These are phyloP conservation scores for Agrocybe pediades DNA, from an alignment of 768 basidiomycete genomes.

Conservation along the genomic window DNA sequence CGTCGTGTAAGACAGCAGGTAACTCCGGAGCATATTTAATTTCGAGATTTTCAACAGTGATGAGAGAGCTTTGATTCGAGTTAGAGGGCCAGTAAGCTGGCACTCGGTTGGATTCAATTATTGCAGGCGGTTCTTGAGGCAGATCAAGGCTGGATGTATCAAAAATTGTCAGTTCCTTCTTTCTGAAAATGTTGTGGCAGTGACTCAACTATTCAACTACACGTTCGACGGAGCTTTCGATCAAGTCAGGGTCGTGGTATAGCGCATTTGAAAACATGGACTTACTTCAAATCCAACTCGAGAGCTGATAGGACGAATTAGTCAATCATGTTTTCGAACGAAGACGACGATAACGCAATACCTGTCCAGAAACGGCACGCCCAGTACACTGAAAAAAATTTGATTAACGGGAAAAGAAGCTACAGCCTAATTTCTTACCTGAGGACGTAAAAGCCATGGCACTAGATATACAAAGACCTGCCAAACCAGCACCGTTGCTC, in stretches of 20 bases:
- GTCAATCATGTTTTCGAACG: neutral
- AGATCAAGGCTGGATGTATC: constrained; percentile 54
- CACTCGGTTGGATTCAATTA: constrained; percentile 72
- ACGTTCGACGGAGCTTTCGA: constrained; percentile 79
- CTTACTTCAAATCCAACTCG: constrained; percentile 77
- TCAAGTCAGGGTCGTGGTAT: constrained; percentile 6
- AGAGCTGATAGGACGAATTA: constrained; percentile 41
- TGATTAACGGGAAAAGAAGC: neutral
- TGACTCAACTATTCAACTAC: constrained; percentile 74
- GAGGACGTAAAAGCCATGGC: constrained; percentile 54
- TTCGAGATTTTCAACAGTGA: constrained; percentile 74
- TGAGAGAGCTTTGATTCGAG: constrained; percentile 53
- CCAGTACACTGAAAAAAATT: constrained; percentile 43
- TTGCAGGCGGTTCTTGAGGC: constrained; percentile 81
- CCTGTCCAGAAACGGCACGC: constrained; percentile 54
- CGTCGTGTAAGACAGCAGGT: constrained; percentile 73
- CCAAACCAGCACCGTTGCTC: constrained; percentile 56
- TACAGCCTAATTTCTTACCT: constrained; percentile 21
- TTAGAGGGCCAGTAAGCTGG: constrained; percentile 95
- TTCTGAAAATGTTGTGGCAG: neutral
- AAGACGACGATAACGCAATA: constrained; percentile 22
- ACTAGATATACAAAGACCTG: constrained; percentile 76
- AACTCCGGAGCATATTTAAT: constrained; percentile 86
- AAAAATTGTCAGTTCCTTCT: neutral
- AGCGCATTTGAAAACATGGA: too few species aligned